Evolutionary conservation across 768 basidiomycete genomes (phyloP).

Genomic region (Naganishia randhawae): DNA sequence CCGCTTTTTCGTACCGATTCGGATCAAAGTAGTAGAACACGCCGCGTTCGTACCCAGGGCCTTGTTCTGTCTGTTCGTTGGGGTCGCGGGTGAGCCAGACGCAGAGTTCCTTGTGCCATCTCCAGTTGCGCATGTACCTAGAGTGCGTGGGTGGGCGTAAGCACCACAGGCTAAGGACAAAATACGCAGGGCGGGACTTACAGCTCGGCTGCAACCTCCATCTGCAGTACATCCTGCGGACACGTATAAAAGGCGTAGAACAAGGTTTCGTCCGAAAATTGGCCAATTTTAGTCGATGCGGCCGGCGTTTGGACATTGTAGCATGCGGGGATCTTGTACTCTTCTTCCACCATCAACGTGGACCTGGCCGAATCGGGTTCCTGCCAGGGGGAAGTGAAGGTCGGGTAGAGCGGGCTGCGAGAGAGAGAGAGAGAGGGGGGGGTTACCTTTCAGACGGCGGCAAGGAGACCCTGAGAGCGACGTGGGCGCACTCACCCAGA

Average conservation of each 20-base stretch:
- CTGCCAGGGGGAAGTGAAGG: constrained; percentile 94
- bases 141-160: constrained; percentile 18
- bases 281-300: constrained; percentile 54
- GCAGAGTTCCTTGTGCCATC: constrained; percentile 87
- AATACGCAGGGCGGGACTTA: constrained; percentile 54
- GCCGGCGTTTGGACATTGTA: constrained; percentile 88
- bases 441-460: neutral
- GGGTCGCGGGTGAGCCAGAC: constrained; percentile 86
- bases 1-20: constrained; percentile 35
- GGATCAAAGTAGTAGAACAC: constrained; percentile 74
- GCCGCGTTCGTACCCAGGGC: constrained; percentile 64
- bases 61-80: constrained; percentile 53
- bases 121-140: constrained; percentile 94
- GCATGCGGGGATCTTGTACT: constrained; percentile 83
- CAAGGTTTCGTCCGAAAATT: constrained; percentile 88
- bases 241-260: constrained; percentile 98
- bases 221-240: constrained; percentile 82
- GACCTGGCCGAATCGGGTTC: constrained; percentile 65
- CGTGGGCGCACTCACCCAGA: constrained; percentile 62
- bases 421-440: no score
- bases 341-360: constrained; percentile 80
- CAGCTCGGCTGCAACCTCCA: constrained; percentile 90
- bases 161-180: neutral
- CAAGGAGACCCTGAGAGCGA: neutral
- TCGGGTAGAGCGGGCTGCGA: constrained; percentile 78